phyloP scores from a whole-genome alignment of 148 eudicot genomes.

The Cornus suecica region DNA sequence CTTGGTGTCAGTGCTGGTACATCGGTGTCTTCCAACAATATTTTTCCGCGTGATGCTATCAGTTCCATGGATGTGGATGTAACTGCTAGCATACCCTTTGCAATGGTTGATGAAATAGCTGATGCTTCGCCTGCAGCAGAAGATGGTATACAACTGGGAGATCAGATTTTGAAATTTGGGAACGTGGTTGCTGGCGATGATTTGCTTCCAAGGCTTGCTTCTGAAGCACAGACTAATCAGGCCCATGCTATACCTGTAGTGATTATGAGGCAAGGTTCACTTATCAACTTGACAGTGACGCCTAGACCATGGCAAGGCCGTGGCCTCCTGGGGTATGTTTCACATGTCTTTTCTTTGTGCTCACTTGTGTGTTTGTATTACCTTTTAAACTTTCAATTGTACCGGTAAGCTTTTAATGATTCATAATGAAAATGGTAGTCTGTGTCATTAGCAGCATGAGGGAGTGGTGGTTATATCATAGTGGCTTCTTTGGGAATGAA shows the following conservation, averaged over 20 bases:
- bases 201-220: slow-evolving; percentile 63
- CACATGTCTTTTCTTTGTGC: background rate
- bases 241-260: slow-evolving; percentile 49
- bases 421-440: background rate
- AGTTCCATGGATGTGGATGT: slow-evolving; percentile 48
- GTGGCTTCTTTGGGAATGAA: background rate
- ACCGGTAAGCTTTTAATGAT: background rate
- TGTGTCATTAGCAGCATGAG: background rate
- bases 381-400: background rate
- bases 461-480: background rate
- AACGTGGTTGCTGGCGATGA: slow-evolving; percentile 68
- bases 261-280: slow-evolving; percentile 74
- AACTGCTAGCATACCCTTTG: slow-evolving; percentile 61
- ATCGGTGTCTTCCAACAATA: slow-evolving; percentile 27
- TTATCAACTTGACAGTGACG: slow-evolving; percentile 50
- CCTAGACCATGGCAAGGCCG: slow-evolving; percentile 94
- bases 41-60: slow-evolving; percentile 16
- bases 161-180: slow-evolving; percentile 87
- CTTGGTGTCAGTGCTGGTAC: slow-evolving; percentile 19
- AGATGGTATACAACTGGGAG: slow-evolving; percentile 96
- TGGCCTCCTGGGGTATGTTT: slow-evolving; percentile 84
- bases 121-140: slow-evolving; percentile 96
- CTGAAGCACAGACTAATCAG: slow-evolving; percentile 70
- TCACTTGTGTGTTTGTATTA: background rate
- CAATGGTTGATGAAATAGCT: slow-evolving; percentile 82